phyloP scores from a whole-genome alignment of 148 eudicot species.

The Silene latifolia region DNA sequence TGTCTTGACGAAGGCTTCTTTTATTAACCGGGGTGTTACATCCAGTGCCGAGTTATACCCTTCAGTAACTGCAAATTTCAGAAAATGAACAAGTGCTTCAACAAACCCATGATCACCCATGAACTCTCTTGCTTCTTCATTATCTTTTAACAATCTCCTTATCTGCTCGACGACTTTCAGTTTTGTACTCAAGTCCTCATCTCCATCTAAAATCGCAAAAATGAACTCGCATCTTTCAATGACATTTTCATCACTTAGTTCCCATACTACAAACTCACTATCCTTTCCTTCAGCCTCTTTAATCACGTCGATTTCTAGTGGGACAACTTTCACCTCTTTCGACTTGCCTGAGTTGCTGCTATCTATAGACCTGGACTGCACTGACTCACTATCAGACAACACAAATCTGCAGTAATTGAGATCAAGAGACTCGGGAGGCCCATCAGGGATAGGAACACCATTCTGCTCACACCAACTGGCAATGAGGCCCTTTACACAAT shows the following conservation, averaged over 20 bases:
- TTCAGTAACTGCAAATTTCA: constrained; percentile 54
- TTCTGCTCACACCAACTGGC: constrained; percentile 98
- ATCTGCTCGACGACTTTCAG: constrained; percentile 71
- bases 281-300: constrained; percentile 62
- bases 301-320: constrained; percentile 48
- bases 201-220: constrained; percentile 48
- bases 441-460: constrained; percentile 67
- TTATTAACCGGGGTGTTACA: no score
- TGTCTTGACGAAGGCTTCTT: no score
- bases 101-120: constrained; percentile 98
- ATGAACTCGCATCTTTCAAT: constrained; percentile 48
- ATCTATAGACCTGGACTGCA: constrained; percentile 47
- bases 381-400: constrained; percentile 66
- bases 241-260: constrained; percentile 35
- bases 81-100: constrained; percentile 67
- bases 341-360: constrained; percentile 51
- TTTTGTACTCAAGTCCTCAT: constrained; percentile 47
- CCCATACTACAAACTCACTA: constrained; percentile 35
- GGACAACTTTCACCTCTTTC: constrained; percentile 64
- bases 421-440: constrained; percentile 94
- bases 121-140: constrained; percentile 80
- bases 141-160: constrained; percentile 79
- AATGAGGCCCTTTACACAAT: constrained; percentile 91
- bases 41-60: constrained; percentile 46
- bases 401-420: constrained; percentile 93